Evolutionary conservation across 352 stramenopile genomes (phyloP).

Genomic region (Aphanomyces stellatus): DNA sequence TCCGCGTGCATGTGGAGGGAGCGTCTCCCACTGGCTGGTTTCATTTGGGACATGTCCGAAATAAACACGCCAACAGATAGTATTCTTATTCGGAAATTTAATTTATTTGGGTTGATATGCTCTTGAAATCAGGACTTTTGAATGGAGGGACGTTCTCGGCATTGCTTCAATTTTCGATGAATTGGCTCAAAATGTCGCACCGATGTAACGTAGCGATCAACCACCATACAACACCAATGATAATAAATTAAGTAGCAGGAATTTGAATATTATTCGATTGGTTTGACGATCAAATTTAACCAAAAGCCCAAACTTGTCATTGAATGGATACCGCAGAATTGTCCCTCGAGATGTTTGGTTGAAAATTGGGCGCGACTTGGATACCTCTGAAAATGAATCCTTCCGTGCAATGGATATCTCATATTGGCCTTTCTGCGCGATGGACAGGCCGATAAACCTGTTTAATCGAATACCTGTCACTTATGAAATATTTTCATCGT

Average conservation of each 20-base stretch:
- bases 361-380: background rate
- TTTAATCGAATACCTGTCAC: background rate
- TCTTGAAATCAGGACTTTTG: too few relatives aligned
- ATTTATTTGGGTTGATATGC: too few relatives aligned
- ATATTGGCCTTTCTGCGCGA: background rate
- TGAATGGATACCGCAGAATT: background rate
- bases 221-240: too few relatives aligned
- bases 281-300: too few relatives aligned
- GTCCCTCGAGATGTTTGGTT: background rate
- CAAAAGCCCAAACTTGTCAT: background rate
- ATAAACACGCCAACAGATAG: too few relatives aligned
- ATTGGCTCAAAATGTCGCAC: background rate
- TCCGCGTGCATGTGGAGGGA: conserved; percentile 8
- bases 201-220: too few relatives aligned
- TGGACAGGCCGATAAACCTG: background rate
- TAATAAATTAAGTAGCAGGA: too few relatives aligned
- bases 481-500: background rate
- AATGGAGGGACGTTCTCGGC: conserved; percentile 1
- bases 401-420: background rate
- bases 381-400: background rate
- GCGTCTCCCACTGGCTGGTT: conserved; percentile 2
- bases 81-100: too few relatives aligned
- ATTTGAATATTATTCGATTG: too few relatives aligned
- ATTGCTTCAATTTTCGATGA: background rate
- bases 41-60: conserved; percentile 7